Evolutionary conservation across 208 protist genomes (phyloP).

Genomic region (Acanthamoeba triangularis): DNA sequence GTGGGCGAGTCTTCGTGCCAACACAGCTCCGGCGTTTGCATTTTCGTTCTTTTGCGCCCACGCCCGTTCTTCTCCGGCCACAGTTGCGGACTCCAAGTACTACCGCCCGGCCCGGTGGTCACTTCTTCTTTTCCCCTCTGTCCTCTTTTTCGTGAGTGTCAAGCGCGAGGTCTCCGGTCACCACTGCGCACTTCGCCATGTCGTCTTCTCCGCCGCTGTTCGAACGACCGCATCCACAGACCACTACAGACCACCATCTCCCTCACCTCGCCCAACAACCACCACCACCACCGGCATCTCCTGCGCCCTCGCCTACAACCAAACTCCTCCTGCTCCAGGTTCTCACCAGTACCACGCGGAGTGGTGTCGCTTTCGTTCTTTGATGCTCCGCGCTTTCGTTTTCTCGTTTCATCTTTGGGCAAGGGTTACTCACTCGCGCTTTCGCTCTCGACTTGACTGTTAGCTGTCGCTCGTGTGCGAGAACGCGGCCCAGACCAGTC

Average conservation of each 20-base stretch:
- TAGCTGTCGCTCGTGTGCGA: slow-evolving; percentile 10
- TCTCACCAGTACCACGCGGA: neutral
- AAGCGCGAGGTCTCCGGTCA: no score
- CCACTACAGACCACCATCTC: no score
- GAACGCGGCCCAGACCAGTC: slow-evolving; percentile 13
- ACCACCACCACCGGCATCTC: neutral
- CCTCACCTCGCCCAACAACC: neutral
- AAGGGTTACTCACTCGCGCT: neutral
- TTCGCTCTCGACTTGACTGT: neutral
- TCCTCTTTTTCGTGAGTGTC: neutral
- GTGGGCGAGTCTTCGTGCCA: neutral
- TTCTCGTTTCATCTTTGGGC: neutral
- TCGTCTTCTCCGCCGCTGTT: no score
- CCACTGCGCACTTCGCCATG: no score
- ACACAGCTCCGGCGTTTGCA: neutral
- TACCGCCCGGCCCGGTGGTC: neutral
- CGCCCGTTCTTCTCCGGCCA: neutral
- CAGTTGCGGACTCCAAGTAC: neutral
- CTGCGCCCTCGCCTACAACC: neutral
- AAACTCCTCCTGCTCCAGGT: slow-evolving; percentile 14
- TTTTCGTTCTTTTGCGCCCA: neutral
- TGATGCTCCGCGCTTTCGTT: neutral
- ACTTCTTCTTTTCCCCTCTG: neutral
- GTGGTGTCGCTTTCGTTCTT: neutral
- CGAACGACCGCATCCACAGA: neutral